Conservation (phyloP, 2,329 filamentous ascomycete species). For the Exophiala sideris region DNA sequence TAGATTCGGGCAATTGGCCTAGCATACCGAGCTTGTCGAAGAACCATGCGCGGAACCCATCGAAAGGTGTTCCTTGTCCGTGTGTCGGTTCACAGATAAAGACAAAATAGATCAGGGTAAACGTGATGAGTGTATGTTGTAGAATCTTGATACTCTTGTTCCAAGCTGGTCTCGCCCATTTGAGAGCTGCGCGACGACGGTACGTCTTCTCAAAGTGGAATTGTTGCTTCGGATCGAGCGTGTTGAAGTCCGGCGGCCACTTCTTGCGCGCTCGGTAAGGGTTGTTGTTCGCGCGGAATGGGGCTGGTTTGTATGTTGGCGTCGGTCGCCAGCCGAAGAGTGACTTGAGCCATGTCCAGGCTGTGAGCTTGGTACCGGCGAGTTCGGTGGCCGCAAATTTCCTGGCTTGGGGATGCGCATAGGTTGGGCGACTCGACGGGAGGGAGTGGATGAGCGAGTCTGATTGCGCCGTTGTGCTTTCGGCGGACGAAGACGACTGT, state of each 20-base stretch:
- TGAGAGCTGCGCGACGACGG: constrained; percentile 58
- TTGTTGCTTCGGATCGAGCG: constrained; percentile 62
- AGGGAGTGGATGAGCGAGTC: not conserved
- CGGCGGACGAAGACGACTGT: not conserved
- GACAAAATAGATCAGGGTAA: constrained; percentile 25
- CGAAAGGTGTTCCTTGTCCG: constrained; percentile 24
- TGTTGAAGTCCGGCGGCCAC: constrained; percentile 64
- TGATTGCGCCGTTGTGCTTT: not conserved
- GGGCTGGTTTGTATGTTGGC: constrained; percentile 22
- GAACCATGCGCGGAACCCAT: constrained; percentile 26
- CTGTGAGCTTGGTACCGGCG: constrained; percentile 13
- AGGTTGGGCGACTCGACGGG: constrained; percentile 11
- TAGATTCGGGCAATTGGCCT: constrained; percentile 20
- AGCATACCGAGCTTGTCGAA: constrained; percentile 19
- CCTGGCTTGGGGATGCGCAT: constrained; percentile 12
- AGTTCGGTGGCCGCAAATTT: constrained; percentile 5
- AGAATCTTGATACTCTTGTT: constrained; percentile 56
- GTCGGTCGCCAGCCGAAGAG: constrained; percentile 19
- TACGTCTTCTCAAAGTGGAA: constrained; percentile 67
- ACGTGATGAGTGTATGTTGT: constrained; percentile 52
- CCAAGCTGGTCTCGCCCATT: constrained; percentile 58
- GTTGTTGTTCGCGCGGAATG: constrained; percentile 42
- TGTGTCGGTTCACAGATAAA: constrained; percentile 26
- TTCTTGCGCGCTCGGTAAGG: constrained; percentile 58
- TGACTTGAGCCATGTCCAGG: constrained; percentile 22